Evolutionary conservation across 352 stramenopile species (phyloP).

Genomic region (Phytopythium oedochilum): DNA sequence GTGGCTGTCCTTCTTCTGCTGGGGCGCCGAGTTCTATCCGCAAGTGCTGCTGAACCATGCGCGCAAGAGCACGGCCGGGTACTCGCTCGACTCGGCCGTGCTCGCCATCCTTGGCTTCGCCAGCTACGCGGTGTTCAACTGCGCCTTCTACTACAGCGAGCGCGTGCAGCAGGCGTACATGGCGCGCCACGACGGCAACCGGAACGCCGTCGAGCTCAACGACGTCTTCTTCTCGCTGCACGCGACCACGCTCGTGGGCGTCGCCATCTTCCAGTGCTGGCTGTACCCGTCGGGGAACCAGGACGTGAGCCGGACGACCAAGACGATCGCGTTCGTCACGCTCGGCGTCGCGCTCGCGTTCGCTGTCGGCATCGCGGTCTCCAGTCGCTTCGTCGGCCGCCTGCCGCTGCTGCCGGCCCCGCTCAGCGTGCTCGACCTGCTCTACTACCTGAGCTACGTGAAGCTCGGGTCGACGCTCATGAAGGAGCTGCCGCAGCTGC

Average conservation of each 20-base stretch:
- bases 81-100: constrained; percentile 88
- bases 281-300: constrained; percentile 65
- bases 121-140: constrained; percentile 90
- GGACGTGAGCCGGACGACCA: constrained; percentile 35
- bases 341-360: constrained; percentile 32
- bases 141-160: constrained; percentile 79
- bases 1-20: constrained; percentile 84
- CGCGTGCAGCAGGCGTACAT: constrained; percentile 82
- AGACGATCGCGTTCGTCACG: constrained; percentile 16
- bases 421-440: constrained; percentile 78
- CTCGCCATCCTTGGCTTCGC: constrained; percentile 91
- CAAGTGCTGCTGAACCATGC: constrained; percentile 90
- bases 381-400: constrained; percentile 2
- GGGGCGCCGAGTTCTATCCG: constrained; percentile 76
- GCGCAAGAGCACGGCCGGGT: constrained; percentile 76
- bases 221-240: constrained; percentile 92
- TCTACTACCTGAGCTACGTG: constrained; percentile 90
- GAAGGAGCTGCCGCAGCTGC: constrained; percentile 94
- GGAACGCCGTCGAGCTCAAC: constrained; percentile 75
- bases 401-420: constrained; percentile 10
- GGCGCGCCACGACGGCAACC: constrained; percentile 43
- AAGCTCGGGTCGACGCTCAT: constrained; percentile 91
- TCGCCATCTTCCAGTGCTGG: constrained; percentile 85
- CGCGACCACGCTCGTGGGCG: constrained; percentile 71
- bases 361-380: constrained; percentile 18